phyloP scores from a whole-genome alignment of 78 protist species.

The Dictyostelium purpureum region DNA sequence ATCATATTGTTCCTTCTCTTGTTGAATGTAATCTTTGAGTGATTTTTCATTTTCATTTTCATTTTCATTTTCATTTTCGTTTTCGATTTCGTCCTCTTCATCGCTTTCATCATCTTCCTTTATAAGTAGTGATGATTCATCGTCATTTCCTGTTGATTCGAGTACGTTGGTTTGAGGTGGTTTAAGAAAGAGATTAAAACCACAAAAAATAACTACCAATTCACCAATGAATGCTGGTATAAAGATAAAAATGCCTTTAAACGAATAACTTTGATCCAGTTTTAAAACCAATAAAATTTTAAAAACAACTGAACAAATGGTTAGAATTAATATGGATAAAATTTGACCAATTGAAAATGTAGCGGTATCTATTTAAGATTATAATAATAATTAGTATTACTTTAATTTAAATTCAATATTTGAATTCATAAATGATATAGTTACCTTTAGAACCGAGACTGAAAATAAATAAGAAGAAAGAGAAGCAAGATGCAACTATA shows the following conservation, averaged over 20 bases:
- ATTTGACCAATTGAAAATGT: constrained; percentile 33
- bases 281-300: constrained; percentile 18
- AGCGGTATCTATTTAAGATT: too few species aligned
- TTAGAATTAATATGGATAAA: constrained; percentile 11
- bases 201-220: constrained; percentile 25
- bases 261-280: not conserved
- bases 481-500: constrained; percentile 10
- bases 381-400: too few species aligned
- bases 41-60: not conserved
- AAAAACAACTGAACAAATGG: constrained; percentile 16
- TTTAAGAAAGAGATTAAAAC: constrained; percentile 17
- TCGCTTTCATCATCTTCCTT: not conserved
- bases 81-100: not conserved
- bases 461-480: constrained; percentile 39
- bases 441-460: constrained; percentile 1
- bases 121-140: not conserved
- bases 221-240: constrained; percentile 57
- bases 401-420: too few species aligned
- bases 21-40: not conserved
- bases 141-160: not conserved
- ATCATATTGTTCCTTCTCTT: not conserved
- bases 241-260: not conserved
- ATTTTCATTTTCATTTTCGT: not conserved
- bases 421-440: too few species aligned
- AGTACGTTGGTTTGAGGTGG: constrained; percentile 17